Conservation (phyloP, 2,329 filamentous ascomycete genomes). For the Clathrospora elynae region DNA sequence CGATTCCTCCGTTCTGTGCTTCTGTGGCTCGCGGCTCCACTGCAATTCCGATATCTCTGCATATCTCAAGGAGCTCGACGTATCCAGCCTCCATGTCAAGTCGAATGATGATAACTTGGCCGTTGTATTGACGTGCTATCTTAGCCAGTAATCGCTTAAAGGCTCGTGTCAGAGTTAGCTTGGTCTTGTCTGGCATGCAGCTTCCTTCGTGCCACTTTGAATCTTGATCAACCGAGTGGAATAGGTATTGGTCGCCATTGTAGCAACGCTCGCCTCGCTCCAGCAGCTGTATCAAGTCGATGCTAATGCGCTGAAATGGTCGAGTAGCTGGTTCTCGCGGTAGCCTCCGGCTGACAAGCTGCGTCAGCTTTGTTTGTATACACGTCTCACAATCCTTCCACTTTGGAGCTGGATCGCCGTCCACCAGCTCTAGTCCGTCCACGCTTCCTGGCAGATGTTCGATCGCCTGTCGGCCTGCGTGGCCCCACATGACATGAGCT, state of each 20-base stretch:
- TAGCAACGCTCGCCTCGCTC: slow-evolving; percentile 7
- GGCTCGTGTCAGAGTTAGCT: slow-evolving; percentile 2
- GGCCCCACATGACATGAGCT: slow-evolving; percentile 6
- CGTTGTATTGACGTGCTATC: slow-evolving; percentile 5
- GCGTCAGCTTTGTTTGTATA: slow-evolving; percentile 4
- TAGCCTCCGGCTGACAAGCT: slow-evolving; percentile 4
- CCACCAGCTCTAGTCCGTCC: slow-evolving; percentile 1
- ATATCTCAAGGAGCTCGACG: neutral
- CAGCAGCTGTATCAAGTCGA: too few relatives aligned
- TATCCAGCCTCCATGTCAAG: slow-evolving; percentile 4
- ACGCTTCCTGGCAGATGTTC: slow-evolving; percentile 2
- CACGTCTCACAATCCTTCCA: slow-evolving; percentile 3
- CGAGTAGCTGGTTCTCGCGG: slow-evolving; percentile 1
- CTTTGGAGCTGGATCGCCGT: neutral
- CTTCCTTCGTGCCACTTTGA: slow-evolving; percentile 9
- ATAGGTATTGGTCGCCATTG: slow-evolving; percentile 2
- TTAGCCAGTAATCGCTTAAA: slow-evolving; percentile 5
- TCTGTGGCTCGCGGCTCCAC: neutral
- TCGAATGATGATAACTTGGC: neutral
- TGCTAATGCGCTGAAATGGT: slow-evolving; percentile 4
- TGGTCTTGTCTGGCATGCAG: slow-evolving; percentile 1
- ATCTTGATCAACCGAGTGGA: slow-evolving; percentile 1
- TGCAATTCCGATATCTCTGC: neutral
- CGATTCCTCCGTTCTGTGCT: too few relatives aligned
- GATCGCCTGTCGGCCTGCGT: slow-evolving; percentile 5